A percentile compares a stretch with the other conserved stretches of the same genome.
Evolutionary conservation across 139 green algal genomes (phyloP).

Genomic region (Chlorella sp.): DNA sequence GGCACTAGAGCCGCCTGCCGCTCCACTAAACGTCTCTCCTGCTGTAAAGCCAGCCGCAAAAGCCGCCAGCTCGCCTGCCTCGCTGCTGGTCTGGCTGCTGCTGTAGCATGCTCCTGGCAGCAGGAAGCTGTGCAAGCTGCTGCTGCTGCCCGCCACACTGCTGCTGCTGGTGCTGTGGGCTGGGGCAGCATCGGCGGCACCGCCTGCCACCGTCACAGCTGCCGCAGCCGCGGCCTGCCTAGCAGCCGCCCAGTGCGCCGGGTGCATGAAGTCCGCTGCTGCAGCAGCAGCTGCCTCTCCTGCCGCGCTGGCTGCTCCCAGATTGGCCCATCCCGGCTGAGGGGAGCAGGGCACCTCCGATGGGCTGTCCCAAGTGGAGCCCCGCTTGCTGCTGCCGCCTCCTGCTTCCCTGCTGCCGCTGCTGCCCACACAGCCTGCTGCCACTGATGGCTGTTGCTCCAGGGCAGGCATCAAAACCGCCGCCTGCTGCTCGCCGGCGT

Average conservation of each 20-base stretch:
- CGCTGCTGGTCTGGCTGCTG: conserved; percentile 21
- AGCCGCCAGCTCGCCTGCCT: not conserved
- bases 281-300: too few species aligned
- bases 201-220: not conserved
- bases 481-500: too few species aligned
- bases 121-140: conserved; percentile 40
- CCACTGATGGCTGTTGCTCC: too few species aligned
- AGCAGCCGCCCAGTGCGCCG: not conserved
- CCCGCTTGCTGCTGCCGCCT: too few species aligned
- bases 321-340: not conserved
- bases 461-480: too few species aligned
- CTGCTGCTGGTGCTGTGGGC: not conserved
- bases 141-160: not conserved
- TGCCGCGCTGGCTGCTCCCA: not conserved
- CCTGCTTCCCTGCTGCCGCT: not conserved
- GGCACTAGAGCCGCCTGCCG: too few species aligned
- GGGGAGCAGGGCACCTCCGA: not conserved
- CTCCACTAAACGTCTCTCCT: too few species aligned
- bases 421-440: not conserved
- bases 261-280: conserved; percentile 27
- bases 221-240: conserved; percentile 1
- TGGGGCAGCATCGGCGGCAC: too few species aligned
- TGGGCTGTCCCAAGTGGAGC: not conserved
- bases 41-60: too few species aligned
- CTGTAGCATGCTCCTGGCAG: not conserved